Conservation (phyloP, 352 stramenopile genomes). For the Pythium plurisporium region DNA sequence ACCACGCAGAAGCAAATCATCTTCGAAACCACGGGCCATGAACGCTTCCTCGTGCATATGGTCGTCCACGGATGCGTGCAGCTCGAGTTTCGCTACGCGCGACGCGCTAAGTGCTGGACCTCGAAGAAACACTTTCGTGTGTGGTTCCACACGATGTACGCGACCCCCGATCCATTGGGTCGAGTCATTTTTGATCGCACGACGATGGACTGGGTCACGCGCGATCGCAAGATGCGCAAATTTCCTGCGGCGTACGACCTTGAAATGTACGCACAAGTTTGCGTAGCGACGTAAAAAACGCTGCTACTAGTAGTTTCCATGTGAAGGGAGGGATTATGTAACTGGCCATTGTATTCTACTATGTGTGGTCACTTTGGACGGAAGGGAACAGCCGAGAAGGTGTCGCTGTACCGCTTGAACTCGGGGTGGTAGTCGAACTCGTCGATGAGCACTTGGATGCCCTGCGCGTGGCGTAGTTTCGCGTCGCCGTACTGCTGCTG, state of each 20-base stretch:
- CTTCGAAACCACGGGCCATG: constrained; percentile 44
- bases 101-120: constrained; percentile 25
- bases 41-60: constrained; percentile 43
- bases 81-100: constrained; percentile 51
- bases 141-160: constrained; percentile 71
- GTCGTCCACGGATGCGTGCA: constrained; percentile 47
- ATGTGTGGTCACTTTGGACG: constrained; percentile 39
- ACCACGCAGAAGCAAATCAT: constrained; percentile 24
- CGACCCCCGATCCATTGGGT: constrained; percentile 19
- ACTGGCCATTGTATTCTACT: no score
- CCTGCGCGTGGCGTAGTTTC: constrained; percentile 77
- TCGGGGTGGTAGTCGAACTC: constrained; percentile 89
- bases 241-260: constrained; percentile 65
- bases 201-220: constrained; percentile 54
- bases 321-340: no score
- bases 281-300: neutral
- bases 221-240: constrained; percentile 54
- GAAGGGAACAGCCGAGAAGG: constrained; percentile 82
- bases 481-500: constrained; percentile 82
- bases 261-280: constrained; percentile 32
- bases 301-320: no score
- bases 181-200: constrained; percentile 1
- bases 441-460: constrained; percentile 79
- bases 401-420: constrained; percentile 87
- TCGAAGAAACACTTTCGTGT: constrained; percentile 62